Evolutionary conservation across 305 asterid genomes (phyloP), one percentile per base, ranked within the genome.

Genomic region (Fraxinus angustifolia): DNA sequence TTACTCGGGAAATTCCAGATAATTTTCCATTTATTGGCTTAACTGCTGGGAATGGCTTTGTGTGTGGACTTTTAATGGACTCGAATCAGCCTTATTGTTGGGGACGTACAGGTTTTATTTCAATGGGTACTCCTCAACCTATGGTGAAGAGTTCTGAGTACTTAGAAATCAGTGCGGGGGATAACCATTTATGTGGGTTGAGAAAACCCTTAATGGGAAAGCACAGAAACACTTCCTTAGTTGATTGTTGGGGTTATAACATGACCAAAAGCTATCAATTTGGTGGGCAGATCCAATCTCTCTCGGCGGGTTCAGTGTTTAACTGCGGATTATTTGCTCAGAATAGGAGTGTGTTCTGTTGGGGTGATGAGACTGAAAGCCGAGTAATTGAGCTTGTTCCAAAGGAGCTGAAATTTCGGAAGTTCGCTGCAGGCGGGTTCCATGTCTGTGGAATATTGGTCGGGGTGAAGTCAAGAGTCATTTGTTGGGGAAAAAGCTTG

Each of bases 211-310:
- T 88, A 31, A 81, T 53, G 84, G 90, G 91, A 77, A 83, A 28
- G 72, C 80, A 73, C 79, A 79, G 90, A 73, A 86, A 88, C 65
- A 80, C 80, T 48, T 85, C 91, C 0, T 53, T 86, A 6, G 91
- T 88, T 26, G 91, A 88, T 40, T 88, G 91, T 11, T 88, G 91
- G 91, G 91, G 91, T 28, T 88, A 88, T 48, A 88, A 88, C 80
- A 88, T 88, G 88, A 87, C 90, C 0, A 85, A 62, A 34, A 85
- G 75, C 60, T 77, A 83, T 45, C 84, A 40, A 23, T 87, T 85
- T 79, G 84, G 83, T 35, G 90, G 90, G 42, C 88, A 79, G 84
- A 81, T 87, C 82, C 88, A 81, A 23, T 83, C 88, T 10, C 73
- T 87, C 2, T 87, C 90, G 40, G 88, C 88, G 34, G 90, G 90